Conservation (phyloP, 2,329 filamentous ascomycete species). For the Phyllosticta capitalensis region DNA sequence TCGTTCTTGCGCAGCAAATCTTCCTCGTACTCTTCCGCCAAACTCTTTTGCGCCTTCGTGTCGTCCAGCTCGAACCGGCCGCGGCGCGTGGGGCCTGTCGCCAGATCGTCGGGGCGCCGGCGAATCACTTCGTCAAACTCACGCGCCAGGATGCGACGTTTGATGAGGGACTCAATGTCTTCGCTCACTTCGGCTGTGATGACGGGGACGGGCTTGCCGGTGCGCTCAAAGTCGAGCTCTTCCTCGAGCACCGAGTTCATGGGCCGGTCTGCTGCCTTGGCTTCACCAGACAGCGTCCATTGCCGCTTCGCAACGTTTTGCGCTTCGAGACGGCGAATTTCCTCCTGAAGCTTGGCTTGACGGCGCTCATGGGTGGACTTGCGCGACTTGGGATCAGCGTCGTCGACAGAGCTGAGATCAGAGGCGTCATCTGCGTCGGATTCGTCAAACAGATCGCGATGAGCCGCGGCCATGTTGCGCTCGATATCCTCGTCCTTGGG, state of each 20-base stretch:
- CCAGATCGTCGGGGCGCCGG: conserved; percentile 65
- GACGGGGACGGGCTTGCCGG: conserved; percentile 88
- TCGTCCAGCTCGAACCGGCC: conserved; percentile 77
- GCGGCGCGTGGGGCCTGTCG: conserved; percentile 53
- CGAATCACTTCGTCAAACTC: conserved; percentile 89
- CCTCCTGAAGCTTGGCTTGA: conserved; percentile 75
- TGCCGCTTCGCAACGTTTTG: conserved; percentile 81
- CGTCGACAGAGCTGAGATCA: conserved; percentile 53
- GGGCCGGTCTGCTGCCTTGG: conserved; percentile 69
- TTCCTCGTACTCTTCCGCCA: conserved; percentile 90
- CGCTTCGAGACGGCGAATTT: conserved; percentile 85
- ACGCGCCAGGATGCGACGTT: conserved; percentile 77
- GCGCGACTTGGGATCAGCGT: conserved; percentile 60
- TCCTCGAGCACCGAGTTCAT: conserved; percentile 88
- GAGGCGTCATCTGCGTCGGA: conserved; percentile 51
- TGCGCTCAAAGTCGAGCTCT: conserved; percentile 90
- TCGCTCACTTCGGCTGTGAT: conserved; percentile 88
- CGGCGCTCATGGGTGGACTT: conserved; percentile 78
- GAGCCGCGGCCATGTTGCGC: conserved; percentile 76
- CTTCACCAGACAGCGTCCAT: conserved; percentile 87
- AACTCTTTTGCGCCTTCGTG: conserved; percentile 72
- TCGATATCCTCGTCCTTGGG: conserved; percentile 57
- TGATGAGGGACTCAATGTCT: conserved; percentile 87
- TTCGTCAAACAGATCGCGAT: conserved; percentile 84
- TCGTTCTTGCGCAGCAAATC: conserved; percentile 74